Percentiles rank a stretch among this genome's conserved stretches.
phyloP scores from a whole-genome alignment of 768 basidiomycete genomes.

The Gymnopilus dilepis region DNA sequence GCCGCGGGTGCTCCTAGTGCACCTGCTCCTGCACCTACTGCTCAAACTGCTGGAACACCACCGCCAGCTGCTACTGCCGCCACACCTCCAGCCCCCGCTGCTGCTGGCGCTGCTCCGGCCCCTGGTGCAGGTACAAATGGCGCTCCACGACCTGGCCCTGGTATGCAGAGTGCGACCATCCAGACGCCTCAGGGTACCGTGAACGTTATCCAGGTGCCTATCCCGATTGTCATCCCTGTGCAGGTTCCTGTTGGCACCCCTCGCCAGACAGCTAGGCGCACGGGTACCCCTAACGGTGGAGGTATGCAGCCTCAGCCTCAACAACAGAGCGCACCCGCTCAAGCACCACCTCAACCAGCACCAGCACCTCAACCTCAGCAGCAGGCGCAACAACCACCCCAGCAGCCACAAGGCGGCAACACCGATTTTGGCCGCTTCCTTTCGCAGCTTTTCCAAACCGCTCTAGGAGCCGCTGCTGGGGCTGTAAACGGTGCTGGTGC shows the following conservation, averaged over 20 bases:
- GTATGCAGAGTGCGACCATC: background rate
- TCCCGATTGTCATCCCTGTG: slow-evolving; percentile 21
- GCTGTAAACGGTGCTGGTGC: background rate
- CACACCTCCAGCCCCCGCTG: background rate
- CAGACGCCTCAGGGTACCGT: slow-evolving; percentile 13
- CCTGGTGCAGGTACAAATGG: slow-evolving; percentile 8
- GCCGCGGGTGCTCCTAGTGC: background rate
- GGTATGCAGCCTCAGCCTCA: background rate
- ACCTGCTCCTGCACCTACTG: background rate
- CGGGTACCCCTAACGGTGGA: background rate
- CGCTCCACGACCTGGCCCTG: background rate
- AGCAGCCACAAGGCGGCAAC: slow-evolving; percentile 1
- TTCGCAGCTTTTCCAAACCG: slow-evolving; percentile 10
- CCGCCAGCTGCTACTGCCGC: background rate
- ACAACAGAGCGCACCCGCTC: background rate
- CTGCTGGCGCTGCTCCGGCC: background rate
- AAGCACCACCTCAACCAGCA: background rate
- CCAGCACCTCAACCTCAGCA: slow-evolving; percentile 1
- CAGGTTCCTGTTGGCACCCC: slow-evolving; percentile 9
- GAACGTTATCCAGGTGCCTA: slow-evolving; percentile 17
- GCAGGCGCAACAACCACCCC: slow-evolving; percentile 10
- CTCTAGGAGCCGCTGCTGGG: slow-evolving; percentile 1
- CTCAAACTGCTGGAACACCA: no score
- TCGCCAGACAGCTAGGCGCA: no score
- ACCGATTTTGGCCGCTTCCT: slow-evolving; percentile 15